Percentiles rank a stretch among this genome's conserved stretches.
Evolutionary conservation across 164 flowering plant species (phyloP).

Genomic region (Liquidambar formosana): DNA sequence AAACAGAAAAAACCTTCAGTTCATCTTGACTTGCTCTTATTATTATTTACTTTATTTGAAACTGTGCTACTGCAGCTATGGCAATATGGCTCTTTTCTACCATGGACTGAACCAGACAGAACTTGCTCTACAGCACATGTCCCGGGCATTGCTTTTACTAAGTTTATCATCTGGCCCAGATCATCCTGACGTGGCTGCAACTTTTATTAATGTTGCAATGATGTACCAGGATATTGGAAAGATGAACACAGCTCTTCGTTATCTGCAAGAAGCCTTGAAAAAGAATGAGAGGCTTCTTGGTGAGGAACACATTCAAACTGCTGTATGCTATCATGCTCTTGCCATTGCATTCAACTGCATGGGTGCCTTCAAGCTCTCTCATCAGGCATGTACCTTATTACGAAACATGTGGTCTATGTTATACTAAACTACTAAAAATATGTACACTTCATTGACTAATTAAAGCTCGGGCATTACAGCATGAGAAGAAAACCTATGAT

Average conservation of each 20-base stretch:
- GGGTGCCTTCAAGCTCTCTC: constrained; percentile 95
- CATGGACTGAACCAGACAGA: constrained; percentile 98
- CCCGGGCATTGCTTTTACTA: constrained; percentile 78
- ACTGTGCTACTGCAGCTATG: constrained; percentile 63
- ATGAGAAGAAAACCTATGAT: constrained; percentile 94
- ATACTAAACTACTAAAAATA: not conserved
- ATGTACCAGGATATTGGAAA: constrained; percentile 98
- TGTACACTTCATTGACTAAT: not conserved
- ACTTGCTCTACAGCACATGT: constrained; percentile 90
- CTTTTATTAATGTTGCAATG: constrained; percentile 97
- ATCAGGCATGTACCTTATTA: constrained; percentile 55
- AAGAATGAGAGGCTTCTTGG: constrained; percentile 96
- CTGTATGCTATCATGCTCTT: constrained; percentile 98
- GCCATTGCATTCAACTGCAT: constrained; percentile 97
- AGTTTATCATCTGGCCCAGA: constrained; percentile 93
- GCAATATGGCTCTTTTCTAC: constrained; percentile 98
- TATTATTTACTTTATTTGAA: constrained; percentile 7
- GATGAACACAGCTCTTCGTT: constrained; percentile 89
- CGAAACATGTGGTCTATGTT: not conserved
- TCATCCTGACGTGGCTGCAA: constrained; percentile 99
- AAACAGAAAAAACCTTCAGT: not conserved
- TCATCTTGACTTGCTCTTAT: not conserved
- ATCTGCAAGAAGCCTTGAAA: constrained; percentile 96
- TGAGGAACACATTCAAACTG: constrained; percentile 96
- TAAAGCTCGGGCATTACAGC: constrained; percentile 41